phyloP scores from a whole-genome alignment of 805 yeast species.

The Yarrowia bubula region DNA sequence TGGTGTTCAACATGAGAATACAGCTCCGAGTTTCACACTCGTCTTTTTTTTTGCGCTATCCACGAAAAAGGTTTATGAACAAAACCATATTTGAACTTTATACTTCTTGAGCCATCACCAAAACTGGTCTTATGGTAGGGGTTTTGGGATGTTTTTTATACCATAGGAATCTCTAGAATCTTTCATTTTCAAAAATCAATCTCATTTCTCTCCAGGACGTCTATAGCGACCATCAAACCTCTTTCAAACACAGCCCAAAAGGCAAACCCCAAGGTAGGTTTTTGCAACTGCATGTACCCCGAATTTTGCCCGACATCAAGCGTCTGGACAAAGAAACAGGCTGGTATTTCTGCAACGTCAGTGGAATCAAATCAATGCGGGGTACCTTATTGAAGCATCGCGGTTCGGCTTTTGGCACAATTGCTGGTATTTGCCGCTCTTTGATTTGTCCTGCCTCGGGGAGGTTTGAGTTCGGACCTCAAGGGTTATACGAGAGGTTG shows the following conservation, averaged over 20 bases:
- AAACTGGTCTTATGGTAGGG: too few relatives aligned
- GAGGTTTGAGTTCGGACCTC: background rate
- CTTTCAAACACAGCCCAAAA: background rate
- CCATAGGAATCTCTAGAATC: too few relatives aligned
- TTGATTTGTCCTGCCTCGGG: background rate
- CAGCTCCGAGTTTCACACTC: too few relatives aligned
- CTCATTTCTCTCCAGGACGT: background rate
- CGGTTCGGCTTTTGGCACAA: background rate
- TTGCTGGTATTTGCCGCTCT: background rate
- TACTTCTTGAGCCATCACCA: background rate
- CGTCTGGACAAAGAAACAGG: background rate
- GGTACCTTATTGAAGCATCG: background rate
- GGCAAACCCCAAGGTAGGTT: background rate
- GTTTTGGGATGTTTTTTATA: too few relatives aligned
- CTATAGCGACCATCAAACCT: background rate
- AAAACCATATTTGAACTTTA: background rate
- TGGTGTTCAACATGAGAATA: too few relatives aligned
- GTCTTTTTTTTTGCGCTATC: background rate
- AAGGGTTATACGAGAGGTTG: too few relatives aligned
- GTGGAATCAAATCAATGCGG: background rate
- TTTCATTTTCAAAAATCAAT: background rate
- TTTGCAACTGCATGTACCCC: constrained; percentile 12
- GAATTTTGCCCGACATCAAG: constrained; percentile 4
- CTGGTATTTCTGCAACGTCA: background rate
- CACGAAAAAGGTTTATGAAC: background rate